phyloP scores from a whole-genome alignment of 306 rosid species.

The Trifolium fragiferum region DNA sequence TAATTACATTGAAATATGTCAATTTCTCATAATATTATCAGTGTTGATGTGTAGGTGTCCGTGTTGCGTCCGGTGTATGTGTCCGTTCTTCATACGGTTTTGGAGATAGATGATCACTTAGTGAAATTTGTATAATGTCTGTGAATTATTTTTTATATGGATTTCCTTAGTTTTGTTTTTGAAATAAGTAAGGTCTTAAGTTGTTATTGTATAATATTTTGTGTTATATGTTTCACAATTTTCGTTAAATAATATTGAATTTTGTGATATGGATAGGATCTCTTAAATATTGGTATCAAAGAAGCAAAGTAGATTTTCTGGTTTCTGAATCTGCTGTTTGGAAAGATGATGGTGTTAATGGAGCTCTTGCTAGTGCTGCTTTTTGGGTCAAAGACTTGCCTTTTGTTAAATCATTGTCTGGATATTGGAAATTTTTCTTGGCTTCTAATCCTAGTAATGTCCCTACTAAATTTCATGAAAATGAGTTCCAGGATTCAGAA shows the following conservation, averaged over 20 bases:
- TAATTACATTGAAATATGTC: too few relatives aligned
- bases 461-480: slow-evolving; percentile 67
- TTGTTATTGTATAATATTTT: neutral
- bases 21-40: too few relatives aligned
- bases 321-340: slow-evolving; percentile 80
- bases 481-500: slow-evolving; percentile 64
- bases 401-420: slow-evolving; percentile 83
- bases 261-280: slow-evolving; percentile 63
- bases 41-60: too few relatives aligned
- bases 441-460: slow-evolving; percentile 72
- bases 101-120: neutral
- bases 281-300: slow-evolving; percentile 82
- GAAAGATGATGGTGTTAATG: slow-evolving; percentile 78
- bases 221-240: neutral
- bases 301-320: slow-evolving; percentile 73
- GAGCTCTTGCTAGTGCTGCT: slow-evolving; percentile 81
- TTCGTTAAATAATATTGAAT: slow-evolving; percentile 26
- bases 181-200: neutral
- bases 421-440: slow-evolving; percentile 83
- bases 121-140: slow-evolving; percentile 9
- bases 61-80: too few relatives aligned
- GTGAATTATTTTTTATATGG: neutral
- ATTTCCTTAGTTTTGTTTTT: neutral
- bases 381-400: slow-evolving; percentile 85
- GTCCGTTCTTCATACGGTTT: neutral